These are phyloP conservation scores for Fusarium nanum DNA, from an alignment of 2,329 filamentous ascomycete species.

Conservation along the genomic window DNA sequence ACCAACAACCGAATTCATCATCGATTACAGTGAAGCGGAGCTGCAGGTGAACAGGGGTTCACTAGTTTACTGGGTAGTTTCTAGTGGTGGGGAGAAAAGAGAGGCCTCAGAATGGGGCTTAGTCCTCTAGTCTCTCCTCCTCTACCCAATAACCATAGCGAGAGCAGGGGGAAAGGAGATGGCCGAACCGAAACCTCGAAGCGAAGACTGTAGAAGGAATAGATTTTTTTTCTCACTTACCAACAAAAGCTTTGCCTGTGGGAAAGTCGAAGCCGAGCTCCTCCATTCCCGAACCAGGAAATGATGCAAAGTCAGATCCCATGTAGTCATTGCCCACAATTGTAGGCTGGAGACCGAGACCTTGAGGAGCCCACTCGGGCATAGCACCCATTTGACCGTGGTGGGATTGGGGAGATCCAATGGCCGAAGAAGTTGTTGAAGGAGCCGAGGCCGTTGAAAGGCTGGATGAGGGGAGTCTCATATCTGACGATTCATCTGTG, in stretches of 20 bases:
- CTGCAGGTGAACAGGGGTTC: slow-evolving; percentile 30
- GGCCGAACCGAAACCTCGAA: slow-evolving; percentile 34
- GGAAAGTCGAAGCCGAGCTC: slow-evolving; percentile 63
- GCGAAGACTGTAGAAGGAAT: slow-evolving; percentile 29
- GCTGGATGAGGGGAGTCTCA: slow-evolving; percentile 65
- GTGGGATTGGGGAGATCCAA: slow-evolving; percentile 74
- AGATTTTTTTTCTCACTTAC: slow-evolving; percentile 58
- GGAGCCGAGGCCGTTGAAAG: slow-evolving; percentile 70
- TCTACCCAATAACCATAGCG: slow-evolving; percentile 32
- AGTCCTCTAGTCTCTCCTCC: slow-evolving; percentile 16
- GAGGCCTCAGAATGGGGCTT: slow-evolving; percentile 36
- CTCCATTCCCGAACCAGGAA: slow-evolving; percentile 62
- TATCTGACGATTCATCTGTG: slow-evolving; percentile 61
- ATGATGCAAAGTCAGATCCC: slow-evolving; percentile 65
- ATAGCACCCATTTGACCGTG: slow-evolving; percentile 67
- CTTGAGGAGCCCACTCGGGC: slow-evolving; percentile 67
- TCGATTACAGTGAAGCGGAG: not conserved
- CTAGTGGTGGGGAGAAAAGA: slow-evolving; percentile 34
- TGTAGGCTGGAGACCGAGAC: slow-evolving; percentile 69
- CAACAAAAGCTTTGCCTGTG: slow-evolving; percentile 65
- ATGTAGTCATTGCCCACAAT: slow-evolving; percentile 71
- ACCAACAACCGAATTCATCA: not conserved
- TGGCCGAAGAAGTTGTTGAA: slow-evolving; percentile 74
- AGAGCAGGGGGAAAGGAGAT: slow-evolving; percentile 22
- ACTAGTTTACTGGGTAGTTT: slow-evolving; percentile 12